These are phyloP conservation scores for Cryphonectria carpinicola DNA, from an alignment of 2,329 filamentous ascomycete genomes.

Conservation along the genomic window DNA sequence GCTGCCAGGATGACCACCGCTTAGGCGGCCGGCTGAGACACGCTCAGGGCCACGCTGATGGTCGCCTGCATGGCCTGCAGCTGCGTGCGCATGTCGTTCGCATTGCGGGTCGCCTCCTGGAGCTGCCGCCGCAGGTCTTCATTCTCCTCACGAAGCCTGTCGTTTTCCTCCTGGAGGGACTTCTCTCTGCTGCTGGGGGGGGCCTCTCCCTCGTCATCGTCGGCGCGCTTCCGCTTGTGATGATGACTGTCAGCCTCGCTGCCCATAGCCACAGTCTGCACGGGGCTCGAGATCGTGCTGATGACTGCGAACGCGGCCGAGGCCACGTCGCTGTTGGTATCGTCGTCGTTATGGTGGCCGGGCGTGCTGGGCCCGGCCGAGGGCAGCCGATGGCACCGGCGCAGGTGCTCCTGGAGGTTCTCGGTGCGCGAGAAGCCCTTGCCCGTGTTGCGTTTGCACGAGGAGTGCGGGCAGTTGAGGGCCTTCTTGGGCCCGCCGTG, in stretches of 20 bases:
- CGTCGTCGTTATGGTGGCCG: conserved; percentile 37
- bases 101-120: conserved; percentile 52
- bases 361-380: conserved; percentile 39
- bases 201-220: conserved; percentile 35
- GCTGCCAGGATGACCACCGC: not conserved
- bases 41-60: conserved; percentile 32
- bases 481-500: conserved; percentile 87
- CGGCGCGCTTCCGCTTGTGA: conserved; percentile 51
- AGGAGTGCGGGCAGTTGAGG: conserved; percentile 80
- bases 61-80: conserved; percentile 51
- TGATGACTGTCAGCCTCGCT: conserved; percentile 36
- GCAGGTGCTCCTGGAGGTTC: conserved; percentile 90
- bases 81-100: conserved; percentile 52
- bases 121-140: conserved; percentile 59
- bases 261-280: not conserved
- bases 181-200: conserved; percentile 34
- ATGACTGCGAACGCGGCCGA: conserved; percentile 30
- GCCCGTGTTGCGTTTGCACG: conserved; percentile 87
- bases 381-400: conserved; percentile 69
- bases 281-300: conserved; percentile 15
- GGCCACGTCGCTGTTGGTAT: conserved; percentile 51
- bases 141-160: conserved; percentile 68
- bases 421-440: conserved; percentile 92
- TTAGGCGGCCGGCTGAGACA: conserved; percentile 14
- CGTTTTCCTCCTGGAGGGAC: conserved; percentile 65